These are phyloP conservation scores for Podaxis sp. DNA, from an alignment of 768 basidiomycete genomes.

Conservation along the genomic window DNA sequence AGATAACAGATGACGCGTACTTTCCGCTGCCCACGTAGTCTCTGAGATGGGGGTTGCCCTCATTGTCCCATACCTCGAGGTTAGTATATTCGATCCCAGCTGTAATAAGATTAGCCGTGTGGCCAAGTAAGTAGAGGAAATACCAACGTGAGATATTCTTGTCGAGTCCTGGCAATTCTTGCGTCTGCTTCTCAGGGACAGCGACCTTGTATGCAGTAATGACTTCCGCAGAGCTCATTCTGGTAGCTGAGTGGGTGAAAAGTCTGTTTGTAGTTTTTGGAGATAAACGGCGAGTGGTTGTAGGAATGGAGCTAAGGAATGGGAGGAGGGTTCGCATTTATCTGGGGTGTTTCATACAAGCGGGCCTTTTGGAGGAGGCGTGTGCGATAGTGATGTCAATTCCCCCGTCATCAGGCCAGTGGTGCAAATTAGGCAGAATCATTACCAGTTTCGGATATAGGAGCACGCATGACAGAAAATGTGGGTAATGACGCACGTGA, in stretches of 20 bases:
- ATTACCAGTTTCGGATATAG: background rate
- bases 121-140: slow-evolving; percentile 16
- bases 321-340: background rate
- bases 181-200: slow-evolving; percentile 36
- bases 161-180: slow-evolving; percentile 46
- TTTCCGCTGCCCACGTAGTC: slow-evolving; percentile 52
- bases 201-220: slow-evolving; percentile 30
- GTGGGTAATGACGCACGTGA: background rate
- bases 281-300: background rate
- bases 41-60: slow-evolving; percentile 43
- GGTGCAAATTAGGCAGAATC: slow-evolving; percentile 1
- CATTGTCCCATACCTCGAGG: slow-evolving; percentile 44
- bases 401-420: background rate
- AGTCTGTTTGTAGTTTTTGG: background rate
- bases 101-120: slow-evolving; percentile 2
- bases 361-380: background rate
- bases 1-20: slow-evolving; percentile 15
- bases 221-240: slow-evolving; percentile 27
- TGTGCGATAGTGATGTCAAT: background rate
- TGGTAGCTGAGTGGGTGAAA: background rate
- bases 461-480: background rate
- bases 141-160: slow-evolving; percentile 39
- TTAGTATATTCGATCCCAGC: slow-evolving; percentile 35
- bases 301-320: background rate
- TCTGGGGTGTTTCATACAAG: background rate